Evolutionary conservation across 352 stramenopile species (phyloP), one percentile per base, ranked within the genome.

Genomic region (Pythium grandisporangium): DNA sequence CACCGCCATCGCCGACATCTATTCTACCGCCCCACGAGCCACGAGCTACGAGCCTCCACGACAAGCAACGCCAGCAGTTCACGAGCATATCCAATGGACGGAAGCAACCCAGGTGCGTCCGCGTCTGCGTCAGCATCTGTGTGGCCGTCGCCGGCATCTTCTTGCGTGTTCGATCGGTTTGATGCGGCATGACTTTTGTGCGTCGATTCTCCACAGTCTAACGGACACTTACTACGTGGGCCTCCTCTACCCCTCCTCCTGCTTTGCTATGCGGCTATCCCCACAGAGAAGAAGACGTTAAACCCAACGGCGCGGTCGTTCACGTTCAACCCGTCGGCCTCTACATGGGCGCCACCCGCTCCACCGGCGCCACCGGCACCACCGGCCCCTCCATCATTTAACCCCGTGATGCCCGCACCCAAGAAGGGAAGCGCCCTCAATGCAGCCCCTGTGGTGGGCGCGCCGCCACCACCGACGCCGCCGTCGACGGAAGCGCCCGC

Each of bases 261-360:
- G 23, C 23, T 45, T 6, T 13, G 30, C 13, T 35, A 14, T 45
- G 23, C 7, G 20, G 19, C 6, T 39, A n/a, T n/a, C n/a, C n/a
- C n/a, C n/a, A 6, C 36, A 82, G 65, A 71, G 43, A 87, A 87
- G 56, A 79, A 38, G n/a, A 26, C 45, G 42, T 53, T 91, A 33
- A 88, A 77, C 54, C 61, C 70, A 16, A 46, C 51, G 22, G 77
- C 77, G 30, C 80, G 77, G 54, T 39, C 70, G 41, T 91, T 91
- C 63, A 74, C 74, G 33, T 91, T 91, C 61, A 91, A 91, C 56
- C 72, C 72, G 11, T 46, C 54, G 22, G 77, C 77, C 10, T 61
- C 60, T 16, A 62, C 74, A 8, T 91, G 72, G 72, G 53, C 74
- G 56, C 77, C 76, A 25, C 61, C 70, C 22, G 53, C 63, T 27